Base-by-base conservation (phyloP, 331 rosid genomes). In the Malus hybrid region DNA sequence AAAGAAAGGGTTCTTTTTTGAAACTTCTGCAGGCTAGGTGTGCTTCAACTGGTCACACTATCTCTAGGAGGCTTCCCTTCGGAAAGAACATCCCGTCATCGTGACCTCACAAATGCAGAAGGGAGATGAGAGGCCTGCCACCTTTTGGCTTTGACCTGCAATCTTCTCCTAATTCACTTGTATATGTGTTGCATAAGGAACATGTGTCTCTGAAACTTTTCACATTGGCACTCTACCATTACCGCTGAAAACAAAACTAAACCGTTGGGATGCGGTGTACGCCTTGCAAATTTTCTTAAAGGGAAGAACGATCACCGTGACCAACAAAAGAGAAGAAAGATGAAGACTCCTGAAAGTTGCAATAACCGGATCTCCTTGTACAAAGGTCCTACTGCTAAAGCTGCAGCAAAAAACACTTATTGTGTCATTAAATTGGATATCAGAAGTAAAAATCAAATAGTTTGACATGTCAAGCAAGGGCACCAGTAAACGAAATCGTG, bases 121-220 rank as follows among this genome's bases (percentile, higher is more conserved):
- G 87, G 29, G 68, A 71, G 78, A 84, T 56, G 71, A 71, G 72
- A 81, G 92, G 91, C 92, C 93, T 81, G 93, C 93, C 93, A 90
- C 85, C 80, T 77, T 84, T 73, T 82, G 90, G 93, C 93, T 87
- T 90, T 73, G 93, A 87, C 92, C 93, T 57, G 68, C 81, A 46
- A 33, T 77, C 87, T 63, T 77, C 74, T 75, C 63, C 80, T 82
- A 81, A 69, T 34, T 39, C 77, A 78, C 82, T 69, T 66, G 74
- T 39, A 55, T 80, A 78, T 63, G 12, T 18, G 42, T 28, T 66
- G 81, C 86, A 66, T 55, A 56, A 44, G 16, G 33, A 24, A 56
- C 32, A 10, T 42, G 26, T 34, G 55, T 57, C 77, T 53, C 73
- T 61, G 79, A 68, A 81, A 73, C 69, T 63, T 73, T 67, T 55